phyloP scores from a whole-genome alignment of 106 monocot species.

The Narthecium ossifragum region DNA sequence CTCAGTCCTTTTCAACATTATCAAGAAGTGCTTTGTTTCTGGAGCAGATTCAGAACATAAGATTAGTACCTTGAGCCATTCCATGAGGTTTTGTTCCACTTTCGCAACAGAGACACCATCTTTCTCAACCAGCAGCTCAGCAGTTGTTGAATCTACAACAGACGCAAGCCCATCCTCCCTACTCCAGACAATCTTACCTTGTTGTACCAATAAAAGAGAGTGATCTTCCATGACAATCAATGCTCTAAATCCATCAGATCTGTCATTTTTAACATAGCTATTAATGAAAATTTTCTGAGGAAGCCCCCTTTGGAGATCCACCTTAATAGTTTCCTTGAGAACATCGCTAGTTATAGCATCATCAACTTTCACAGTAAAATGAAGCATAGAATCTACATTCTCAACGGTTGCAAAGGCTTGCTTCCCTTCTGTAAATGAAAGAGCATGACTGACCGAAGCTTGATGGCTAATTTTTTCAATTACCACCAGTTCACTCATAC shows the following conservation, averaged over 20 bases:
- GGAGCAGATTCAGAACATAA: too few species aligned
- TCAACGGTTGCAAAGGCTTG: slow-evolving; percentile 70
- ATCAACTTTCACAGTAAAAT: slow-evolving; percentile 51
- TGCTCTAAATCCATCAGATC: slow-evolving; percentile 88
- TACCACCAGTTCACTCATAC: slow-evolving; percentile 35
- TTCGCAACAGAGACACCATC: slow-evolving; percentile 84
- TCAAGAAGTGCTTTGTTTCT: too few species aligned
- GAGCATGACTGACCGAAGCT: slow-evolving; percentile 58
- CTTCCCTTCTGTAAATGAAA: slow-evolving; percentile 47
- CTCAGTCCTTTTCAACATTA: too few species aligned
- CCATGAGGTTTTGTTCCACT: slow-evolving; percentile 91
- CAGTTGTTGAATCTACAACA: slow-evolving; percentile 74
- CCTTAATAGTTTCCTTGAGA: slow-evolving; percentile 51
- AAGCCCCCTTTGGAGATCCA: slow-evolving; percentile 51
- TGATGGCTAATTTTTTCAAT: slow-evolving; percentile 42
- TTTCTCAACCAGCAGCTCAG: slow-evolving; percentile 90
- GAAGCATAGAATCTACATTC: slow-evolving; percentile 37
- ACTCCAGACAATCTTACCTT: slow-evolving; percentile 92
- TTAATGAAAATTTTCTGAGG: slow-evolving; percentile 84
- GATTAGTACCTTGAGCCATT: slow-evolving; percentile 83
- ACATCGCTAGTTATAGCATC: slow-evolving; percentile 33
- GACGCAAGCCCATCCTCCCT: slow-evolving; percentile 98
- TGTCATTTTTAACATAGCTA: slow-evolving; percentile 88
- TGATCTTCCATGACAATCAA: slow-evolving; percentile 98
- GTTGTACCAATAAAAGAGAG: slow-evolving; percentile 74